phyloP scores from a whole-genome alignment of 495 filamentous ascomycete species.

The Trichoderma reesei region DNA sequence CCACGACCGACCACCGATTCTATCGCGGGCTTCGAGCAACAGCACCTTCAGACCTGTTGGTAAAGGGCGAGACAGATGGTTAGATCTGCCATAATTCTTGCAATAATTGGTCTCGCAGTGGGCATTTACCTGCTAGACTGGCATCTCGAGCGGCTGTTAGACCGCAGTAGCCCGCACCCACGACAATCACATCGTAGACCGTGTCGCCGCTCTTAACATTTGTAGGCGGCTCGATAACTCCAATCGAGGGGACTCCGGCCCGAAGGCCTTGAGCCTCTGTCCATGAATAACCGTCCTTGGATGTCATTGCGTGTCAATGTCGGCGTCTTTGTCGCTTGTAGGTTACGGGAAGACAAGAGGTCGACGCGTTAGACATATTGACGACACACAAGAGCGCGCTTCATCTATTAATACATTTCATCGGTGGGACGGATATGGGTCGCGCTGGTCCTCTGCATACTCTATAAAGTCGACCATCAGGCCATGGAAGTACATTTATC shows the following conservation, averaged over 20 bases:
- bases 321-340: neutral
- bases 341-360: neutral
- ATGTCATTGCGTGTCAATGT: neutral
- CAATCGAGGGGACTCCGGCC: neutral
- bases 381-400: neutral
- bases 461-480: neutral
- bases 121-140: slow-evolving; percentile 12
- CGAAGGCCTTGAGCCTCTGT: neutral
- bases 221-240: neutral
- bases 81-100: neutral
- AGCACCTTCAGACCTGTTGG: slow-evolving; percentile 13
- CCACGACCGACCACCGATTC: slow-evolving; percentile 22
- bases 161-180: slow-evolving; percentile 23
- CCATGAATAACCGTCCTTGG: slow-evolving; percentile 4
- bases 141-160: slow-evolving; percentile 18
- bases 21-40: slow-evolving; percentile 26
- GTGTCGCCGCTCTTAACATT: slow-evolving; percentile 6
- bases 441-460: neutral
- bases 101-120: too few relatives aligned
- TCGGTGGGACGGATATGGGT: neutral
- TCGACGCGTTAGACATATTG: too few relatives aligned
- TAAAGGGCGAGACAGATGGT: neutral
- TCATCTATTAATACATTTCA: neutral
- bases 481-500: neutral
- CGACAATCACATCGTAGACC: slow-evolving; percentile 10